These are phyloP conservation scores for Rhodamnia rubescens DNA, from an alignment of 345 rosid genomes.

Conservation along the genomic window DNA sequence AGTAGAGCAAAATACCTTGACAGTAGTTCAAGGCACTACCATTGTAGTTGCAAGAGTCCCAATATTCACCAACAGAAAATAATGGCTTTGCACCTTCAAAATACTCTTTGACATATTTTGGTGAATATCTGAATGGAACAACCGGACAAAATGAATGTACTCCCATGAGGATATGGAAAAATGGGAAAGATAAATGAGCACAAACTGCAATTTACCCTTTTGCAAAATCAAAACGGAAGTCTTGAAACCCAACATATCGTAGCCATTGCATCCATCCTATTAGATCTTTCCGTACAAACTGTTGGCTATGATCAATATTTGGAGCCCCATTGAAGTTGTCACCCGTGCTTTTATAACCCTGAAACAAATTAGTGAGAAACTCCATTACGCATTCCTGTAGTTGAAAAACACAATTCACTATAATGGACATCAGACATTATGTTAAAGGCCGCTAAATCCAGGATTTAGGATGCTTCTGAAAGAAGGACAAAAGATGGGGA, in stretches of 20 bases:
- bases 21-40: constrained; percentile 52
- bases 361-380: background rate
- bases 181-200: background rate
- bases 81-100: constrained; percentile 76
- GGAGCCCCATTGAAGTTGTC: constrained; percentile 91
- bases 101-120: constrained; percentile 73
- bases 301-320: constrained; percentile 80
- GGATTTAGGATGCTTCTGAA: background rate
- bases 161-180: background rate
- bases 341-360: constrained; percentile 89
- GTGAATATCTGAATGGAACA: constrained; percentile 46
- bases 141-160: background rate
- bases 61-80: constrained; percentile 80
- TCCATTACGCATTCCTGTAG: background rate
- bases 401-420: background rate
- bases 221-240: constrained; percentile 91
- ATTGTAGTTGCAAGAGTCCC: constrained; percentile 87
- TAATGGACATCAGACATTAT: background rate
- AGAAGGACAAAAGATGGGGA: background rate
- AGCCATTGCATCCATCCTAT: constrained; percentile 72
- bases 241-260: constrained; percentile 60
- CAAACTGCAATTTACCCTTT: constrained; percentile 43
- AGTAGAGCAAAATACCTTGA: constrained; percentile 45
- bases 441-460: background rate
- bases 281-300: constrained; percentile 83